phyloP scores from a whole-genome alignment of 345 rosid species.

The Cardamine resedifolia region DNA sequence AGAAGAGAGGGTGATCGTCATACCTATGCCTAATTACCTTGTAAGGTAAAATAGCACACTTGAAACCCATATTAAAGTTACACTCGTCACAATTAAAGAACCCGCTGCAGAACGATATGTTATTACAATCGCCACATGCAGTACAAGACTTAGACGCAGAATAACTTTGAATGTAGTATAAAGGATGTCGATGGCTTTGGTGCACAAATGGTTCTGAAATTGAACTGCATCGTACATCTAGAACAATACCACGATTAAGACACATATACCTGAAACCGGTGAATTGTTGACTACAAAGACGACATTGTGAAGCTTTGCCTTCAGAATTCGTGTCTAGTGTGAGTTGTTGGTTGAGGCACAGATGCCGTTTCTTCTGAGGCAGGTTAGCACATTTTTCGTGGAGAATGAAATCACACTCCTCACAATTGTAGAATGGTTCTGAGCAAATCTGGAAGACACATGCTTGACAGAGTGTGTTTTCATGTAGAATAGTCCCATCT shows the following conservation, averaged over 20 bases:
- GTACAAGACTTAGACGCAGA: background rate
- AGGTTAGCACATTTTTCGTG: slow-evolving; percentile 24
- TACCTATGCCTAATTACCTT: background rate
- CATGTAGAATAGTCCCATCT: background rate
- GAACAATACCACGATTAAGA: no score
- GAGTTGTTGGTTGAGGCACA: no score
- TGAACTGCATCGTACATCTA: slow-evolving; percentile 16
- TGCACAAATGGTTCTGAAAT: background rate
- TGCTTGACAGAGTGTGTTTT: background rate
- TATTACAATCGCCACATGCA: no score
- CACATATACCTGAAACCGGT: slow-evolving; percentile 5
- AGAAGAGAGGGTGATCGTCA: slow-evolving; percentile 10
- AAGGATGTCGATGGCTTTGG: slow-evolving; percentile 20
- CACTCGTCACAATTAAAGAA: background rate
- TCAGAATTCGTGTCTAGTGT: no score
- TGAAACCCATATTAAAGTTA: background rate
- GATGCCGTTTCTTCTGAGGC: no score
- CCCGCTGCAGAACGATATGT: no score
- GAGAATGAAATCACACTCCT: background rate
- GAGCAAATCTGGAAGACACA: background rate
- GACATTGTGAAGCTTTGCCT: background rate
- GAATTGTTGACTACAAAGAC: background rate
- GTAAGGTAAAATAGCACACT: background rate
- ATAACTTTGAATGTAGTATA: background rate
- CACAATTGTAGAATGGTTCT: background rate